Base-by-base conservation (phyloP, 2,329 filamentous ascomycete genomes). In the Aspergillus sp. region DNA sequence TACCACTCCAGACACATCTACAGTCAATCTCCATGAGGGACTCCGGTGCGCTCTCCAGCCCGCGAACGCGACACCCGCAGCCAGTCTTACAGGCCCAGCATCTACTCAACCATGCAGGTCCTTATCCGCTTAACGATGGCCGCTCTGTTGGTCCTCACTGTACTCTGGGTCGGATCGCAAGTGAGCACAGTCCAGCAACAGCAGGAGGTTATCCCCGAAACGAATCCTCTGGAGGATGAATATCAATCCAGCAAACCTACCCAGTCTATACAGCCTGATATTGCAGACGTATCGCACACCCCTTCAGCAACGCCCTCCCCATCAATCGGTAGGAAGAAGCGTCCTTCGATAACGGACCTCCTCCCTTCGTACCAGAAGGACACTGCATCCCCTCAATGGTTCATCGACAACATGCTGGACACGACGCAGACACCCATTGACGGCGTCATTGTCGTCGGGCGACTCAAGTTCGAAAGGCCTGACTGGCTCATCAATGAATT, bases 401-500 rank as follows among this genome's bases (percentile, higher is more conserved):
- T n/a, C 1, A 57, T 50, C 15, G 54, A 62, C 54, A 51, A 55
- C 36, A 55, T 48, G n/a, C 30, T 47, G 13, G 47, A 41, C 5
- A 64, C 68, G 50, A 64, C 70, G 61, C 50, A 54, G 3, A 52
- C 9, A 38, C 50, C 28, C 19, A n/a, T 38, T 4, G 63, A 65
- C 15, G 61, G 63, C 2, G 68, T 74, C 13, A 66, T 79, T 49
- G 70, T 79, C 13, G 68, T 81, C 63, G 79, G 78, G n/a, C 77
- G 72, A 57, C 67, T 78, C 32, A 69, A 72, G 10, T 68, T 66
- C 5, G 79, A 82, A 57, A 70, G 81, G 58, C 76, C 78, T 4
- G 65, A 72, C 48, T 83, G 81, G 81, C 72, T 82, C 5, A 62
- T 68, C 3, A 63, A 74, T 8, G 70, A 80, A 21, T 67, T 82